phyloP scores from a whole-genome alignment of 2,329 filamentous ascomycete genomes.

The Ramularia endophylla region DNA sequence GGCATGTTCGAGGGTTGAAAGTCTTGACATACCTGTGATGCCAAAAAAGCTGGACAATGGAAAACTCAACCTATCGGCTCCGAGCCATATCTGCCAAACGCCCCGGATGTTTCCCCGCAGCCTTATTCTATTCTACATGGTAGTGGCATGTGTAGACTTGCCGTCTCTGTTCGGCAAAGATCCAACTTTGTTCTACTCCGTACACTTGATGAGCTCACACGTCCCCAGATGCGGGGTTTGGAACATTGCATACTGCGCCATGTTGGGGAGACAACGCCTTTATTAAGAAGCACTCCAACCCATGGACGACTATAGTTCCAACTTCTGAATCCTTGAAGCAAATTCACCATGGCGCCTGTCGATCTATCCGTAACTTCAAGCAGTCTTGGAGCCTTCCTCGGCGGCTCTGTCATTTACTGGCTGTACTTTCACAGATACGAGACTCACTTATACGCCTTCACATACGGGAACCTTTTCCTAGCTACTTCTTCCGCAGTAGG shows the following conservation, averaged over 20 bases:
- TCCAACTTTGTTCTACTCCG: not conserved
- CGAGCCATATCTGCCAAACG: too few relatives aligned
- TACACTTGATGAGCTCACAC: not conserved
- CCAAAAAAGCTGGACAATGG: too few relatives aligned
- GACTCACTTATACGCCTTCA: slow-evolving; percentile 24
- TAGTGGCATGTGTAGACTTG: not conserved
- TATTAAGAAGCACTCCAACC: not conserved
- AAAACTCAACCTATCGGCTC: too few relatives aligned
- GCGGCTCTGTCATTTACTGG: slow-evolving; percentile 19
- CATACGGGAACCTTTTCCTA: slow-evolving; percentile 21
- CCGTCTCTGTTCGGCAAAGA: slow-evolving; percentile 1
- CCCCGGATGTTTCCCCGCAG: too few relatives aligned
- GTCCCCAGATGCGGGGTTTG: too few relatives aligned
- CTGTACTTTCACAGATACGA: slow-evolving; percentile 24
- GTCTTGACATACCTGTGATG: too few relatives aligned
- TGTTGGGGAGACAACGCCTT: not conserved
- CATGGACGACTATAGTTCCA: too few relatives aligned
- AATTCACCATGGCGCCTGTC: not conserved
- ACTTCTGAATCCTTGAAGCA: too few relatives aligned
- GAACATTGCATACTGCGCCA: too few relatives aligned
- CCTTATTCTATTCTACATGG: too few relatives aligned
- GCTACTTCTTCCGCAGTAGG: slow-evolving; percentile 11
- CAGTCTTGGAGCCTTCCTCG: slow-evolving; percentile 2
- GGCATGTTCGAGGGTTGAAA: too few relatives aligned
- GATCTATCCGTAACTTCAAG: not conserved